These are phyloP conservation scores for Daldinia caldariorum DNA, from an alignment of 495 filamentous ascomycete genomes.

Conservation along the genomic window DNA sequence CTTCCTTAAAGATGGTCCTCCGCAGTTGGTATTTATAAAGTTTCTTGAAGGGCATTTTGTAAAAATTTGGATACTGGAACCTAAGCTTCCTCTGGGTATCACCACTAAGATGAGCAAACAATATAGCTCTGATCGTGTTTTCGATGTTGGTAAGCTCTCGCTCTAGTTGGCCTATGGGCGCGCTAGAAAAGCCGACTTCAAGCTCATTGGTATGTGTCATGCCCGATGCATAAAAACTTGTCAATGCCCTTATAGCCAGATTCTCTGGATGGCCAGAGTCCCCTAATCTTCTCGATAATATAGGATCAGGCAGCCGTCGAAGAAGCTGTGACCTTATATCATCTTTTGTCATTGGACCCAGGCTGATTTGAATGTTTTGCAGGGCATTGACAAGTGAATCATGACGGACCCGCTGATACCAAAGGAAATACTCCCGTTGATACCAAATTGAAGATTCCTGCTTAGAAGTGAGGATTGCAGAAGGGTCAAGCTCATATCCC, in stretches of 20 bases:
- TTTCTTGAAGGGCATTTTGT: conserved; percentile 27
- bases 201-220: background rate
- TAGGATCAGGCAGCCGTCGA: conserved; percentile 23
- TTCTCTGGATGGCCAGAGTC: conserved; percentile 33
- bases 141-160: conserved; percentile 15
- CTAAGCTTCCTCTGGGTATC: conserved; percentile 29
- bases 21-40: conserved; percentile 35
- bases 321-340: conserved; percentile 32
- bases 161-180: conserved; percentile 20
- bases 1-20: background rate
- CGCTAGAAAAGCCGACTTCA: background rate
- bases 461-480: conserved; percentile 15
- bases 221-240: conserved; percentile 20
- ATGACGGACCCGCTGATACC: conserved; percentile 9
- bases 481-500: conserved; percentile 27
- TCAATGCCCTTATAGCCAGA: conserved; percentile 24
- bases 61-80: conserved; percentile 25
- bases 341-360: conserved; percentile 32
- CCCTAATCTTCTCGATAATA: conserved; percentile 19
- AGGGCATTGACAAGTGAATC: conserved; percentile 36
- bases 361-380: conserved; percentile 14
- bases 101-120: conserved; percentile 29
- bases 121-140: conserved; percentile 22
- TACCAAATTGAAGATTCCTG: background rate
- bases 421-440: background rate